Evolutionary conservation across 495 filamentous ascomycete genomes (phyloP), one percentile per base, ranked within the genome.

Genomic region (Penicillium subrubescens): DNA sequence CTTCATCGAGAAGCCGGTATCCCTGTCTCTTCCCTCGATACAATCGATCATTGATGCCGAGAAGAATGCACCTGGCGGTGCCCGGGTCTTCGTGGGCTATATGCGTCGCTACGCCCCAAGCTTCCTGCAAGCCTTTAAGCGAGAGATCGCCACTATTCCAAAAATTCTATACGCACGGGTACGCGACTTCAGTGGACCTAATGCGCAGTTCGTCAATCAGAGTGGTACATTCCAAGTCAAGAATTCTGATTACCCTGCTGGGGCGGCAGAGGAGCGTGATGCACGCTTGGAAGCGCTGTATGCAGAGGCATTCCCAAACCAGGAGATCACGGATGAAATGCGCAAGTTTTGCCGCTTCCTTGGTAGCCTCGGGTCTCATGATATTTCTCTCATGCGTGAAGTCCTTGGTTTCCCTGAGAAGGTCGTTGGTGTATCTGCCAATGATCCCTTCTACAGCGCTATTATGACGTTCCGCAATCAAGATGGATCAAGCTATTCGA

Each of bases 301-400:
- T n/a, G 46, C 58, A 3, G 67, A 77, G 52, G 75, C 71, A 2
- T 69, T 69, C 35, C 71, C 66, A 2, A 61, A 61, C 46, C 52
- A 68, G 41, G 53, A 55, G 31, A 60, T 69, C 35, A 69, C 61
- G 62, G 71, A 59, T 35, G 65, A 74, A 51, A 75, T 53, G 63
- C 70, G 62, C 34, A 65, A 71, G 19, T 77, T 73, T 54, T 79
- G 79, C 50, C 67, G 73, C 0, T 71, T 79, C 48, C 67, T 84
- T 1, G 75, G 75, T 52, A 76, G 75, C 33, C 70, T 84, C 5
- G 81, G 81, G 8, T 75, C 74, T 15, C 83, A 86, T 57, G 83
- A 85, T 61, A 66, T 86, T 17, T 77, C 71, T 2, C 63, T 77
- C 15, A 84, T 86, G 82, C 74, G 83, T 1, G 83, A 86, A 70